A percentile compares a stretch with the other conserved stretches of the same genome.
Evolutionary conservation across 306 rosid species (phyloP).

Genomic region (Quercus wislizeni): DNA sequence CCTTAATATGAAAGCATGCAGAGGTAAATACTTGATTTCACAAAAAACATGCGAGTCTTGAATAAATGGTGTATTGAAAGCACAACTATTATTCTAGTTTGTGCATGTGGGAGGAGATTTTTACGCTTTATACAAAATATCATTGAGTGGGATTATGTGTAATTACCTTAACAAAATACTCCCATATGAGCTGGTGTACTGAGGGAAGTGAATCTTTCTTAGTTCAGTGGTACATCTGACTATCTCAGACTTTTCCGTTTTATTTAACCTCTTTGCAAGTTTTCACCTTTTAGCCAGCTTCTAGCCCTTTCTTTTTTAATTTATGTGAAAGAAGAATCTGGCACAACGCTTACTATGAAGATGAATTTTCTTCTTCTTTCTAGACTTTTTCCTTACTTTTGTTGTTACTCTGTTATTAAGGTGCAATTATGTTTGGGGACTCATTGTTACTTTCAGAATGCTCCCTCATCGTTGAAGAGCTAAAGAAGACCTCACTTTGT

Average conservation of each 20-base stretch:
- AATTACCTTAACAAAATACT: background rate
- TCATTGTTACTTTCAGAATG: slow-evolving; percentile 92
- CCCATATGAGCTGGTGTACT: background rate
- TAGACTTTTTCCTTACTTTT: background rate
- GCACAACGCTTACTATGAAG: background rate
- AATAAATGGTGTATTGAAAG: slow-evolving; percentile 1
- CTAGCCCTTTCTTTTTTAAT: background rate
- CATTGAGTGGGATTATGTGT: background rate
- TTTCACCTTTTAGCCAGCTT: background rate
- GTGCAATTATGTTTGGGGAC: slow-evolving; percentile 99
- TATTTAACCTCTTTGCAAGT: background rate
- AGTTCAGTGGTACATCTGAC: background rate
- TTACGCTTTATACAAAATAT: background rate
- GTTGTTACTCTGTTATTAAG: slow-evolving; percentile 33
- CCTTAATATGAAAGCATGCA: slow-evolving; percentile 87
- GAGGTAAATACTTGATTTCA: slow-evolving; percentile 53
- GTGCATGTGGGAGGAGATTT: background rate
- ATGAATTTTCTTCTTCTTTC: background rate
- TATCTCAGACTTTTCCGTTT: background rate
- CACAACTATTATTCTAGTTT: slow-evolving; percentile 7
- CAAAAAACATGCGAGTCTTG: slow-evolving; percentile 1
- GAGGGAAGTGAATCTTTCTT: background rate
- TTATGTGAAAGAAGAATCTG: background rate
- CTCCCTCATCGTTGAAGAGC: slow-evolving; percentile 85
- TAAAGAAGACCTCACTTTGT: slow-evolving; percentile 78